phyloP scores from a whole-genome alignment of 257 asterid genomes.

The Perilla frutescens region DNA sequence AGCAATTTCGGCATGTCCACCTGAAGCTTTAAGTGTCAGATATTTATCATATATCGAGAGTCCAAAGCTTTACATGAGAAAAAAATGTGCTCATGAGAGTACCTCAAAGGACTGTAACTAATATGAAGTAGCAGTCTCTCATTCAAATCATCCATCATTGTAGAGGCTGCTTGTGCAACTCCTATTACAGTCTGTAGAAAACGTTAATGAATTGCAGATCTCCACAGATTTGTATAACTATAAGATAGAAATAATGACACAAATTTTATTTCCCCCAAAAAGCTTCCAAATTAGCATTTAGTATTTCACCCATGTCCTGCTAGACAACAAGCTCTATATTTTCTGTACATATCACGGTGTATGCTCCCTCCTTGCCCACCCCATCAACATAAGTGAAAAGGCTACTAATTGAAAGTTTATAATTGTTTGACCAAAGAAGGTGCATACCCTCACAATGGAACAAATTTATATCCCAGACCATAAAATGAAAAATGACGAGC shows the following conservation, averaged over 20 bases:
- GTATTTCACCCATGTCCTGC: background rate
- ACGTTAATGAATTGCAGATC: constrained; percentile 18
- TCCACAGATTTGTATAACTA: constrained; percentile 21
- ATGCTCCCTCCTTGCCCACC: constrained; percentile 14
- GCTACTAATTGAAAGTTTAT: constrained; percentile 1
- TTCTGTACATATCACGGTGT: constrained; percentile 8
- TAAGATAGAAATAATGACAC: constrained; percentile 15
- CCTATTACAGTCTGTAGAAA: constrained; percentile 74
- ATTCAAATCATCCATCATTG: constrained; percentile 55
- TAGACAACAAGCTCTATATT: constrained; percentile 8
- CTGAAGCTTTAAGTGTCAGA: constrained; percentile 47
- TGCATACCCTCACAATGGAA: background rate
- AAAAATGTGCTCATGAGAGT: constrained; percentile 30
- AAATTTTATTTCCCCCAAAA: constrained; percentile 13
- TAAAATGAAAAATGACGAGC: background rate
- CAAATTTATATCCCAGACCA: background rate
- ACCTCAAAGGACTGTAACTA: constrained; percentile 93
- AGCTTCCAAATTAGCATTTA: constrained; percentile 21
- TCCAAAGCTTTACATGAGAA: constrained; percentile 5
- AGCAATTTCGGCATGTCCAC: constrained; percentile 93
- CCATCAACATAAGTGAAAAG: constrained; percentile 19
- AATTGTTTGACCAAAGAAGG: constrained; percentile 15
- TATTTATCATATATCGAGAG: constrained; percentile 25
- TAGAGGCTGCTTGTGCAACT: constrained; percentile 76
- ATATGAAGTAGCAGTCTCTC: constrained; percentile 86